A percentile compares a stretch with the other conserved stretches of the same genome.
These are phyloP conservation scores for Meyerozyma elateridarum DNA, from an alignment of 1,139 yeast genomes.

Conservation along the genomic window DNA sequence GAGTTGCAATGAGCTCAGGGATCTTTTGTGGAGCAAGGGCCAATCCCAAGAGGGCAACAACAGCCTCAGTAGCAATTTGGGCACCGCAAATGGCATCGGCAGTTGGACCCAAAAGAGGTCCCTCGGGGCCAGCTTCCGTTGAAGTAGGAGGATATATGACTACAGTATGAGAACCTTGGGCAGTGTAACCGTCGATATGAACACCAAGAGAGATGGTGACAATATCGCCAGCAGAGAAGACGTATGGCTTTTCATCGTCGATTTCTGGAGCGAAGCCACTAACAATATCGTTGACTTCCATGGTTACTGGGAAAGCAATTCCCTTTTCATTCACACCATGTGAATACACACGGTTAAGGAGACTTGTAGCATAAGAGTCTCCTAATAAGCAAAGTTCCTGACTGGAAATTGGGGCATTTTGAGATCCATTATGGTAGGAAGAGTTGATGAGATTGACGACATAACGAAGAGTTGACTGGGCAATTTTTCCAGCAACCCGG, in stretches of 20 bases:
- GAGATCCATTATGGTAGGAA: slow-evolving; percentile 55
- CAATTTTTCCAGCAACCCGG: slow-evolving; percentile 83
- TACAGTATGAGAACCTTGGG: slow-evolving; percentile 78
- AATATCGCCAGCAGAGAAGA: slow-evolving; percentile 72
- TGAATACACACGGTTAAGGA: slow-evolving; percentile 51
- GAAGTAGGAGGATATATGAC: slow-evolving; percentile 76
- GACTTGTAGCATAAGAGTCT: slow-evolving; percentile 62
- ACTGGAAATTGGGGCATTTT: slow-evolving; percentile 41
- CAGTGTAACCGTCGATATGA: slow-evolving; percentile 92
- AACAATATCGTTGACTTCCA: slow-evolving; percentile 77
- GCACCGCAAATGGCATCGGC: slow-evolving; percentile 92
- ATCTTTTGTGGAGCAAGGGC: slow-evolving; percentile 70
- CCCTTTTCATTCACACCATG: slow-evolving; percentile 72
- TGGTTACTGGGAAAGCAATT: slow-evolving; percentile 83
- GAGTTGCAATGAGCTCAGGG: slow-evolving; percentile 35
- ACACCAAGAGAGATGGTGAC: slow-evolving; percentile 82
- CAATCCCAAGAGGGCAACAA: slow-evolving; percentile 69
- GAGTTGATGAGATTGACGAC: slow-evolving; percentile 63
- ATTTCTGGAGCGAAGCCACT: slow-evolving; percentile 84
- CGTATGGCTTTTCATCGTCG: slow-evolving; percentile 52
- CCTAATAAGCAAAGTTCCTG: slow-evolving; percentile 80
- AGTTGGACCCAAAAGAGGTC: slow-evolving; percentile 75
- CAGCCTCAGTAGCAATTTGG: slow-evolving; percentile 82
- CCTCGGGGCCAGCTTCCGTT: too few relatives aligned
- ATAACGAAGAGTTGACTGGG: slow-evolving; percentile 80